phyloP scores from a whole-genome alignment of 768 basidiomycete genomes.

The Tremella fuciformis region DNA sequence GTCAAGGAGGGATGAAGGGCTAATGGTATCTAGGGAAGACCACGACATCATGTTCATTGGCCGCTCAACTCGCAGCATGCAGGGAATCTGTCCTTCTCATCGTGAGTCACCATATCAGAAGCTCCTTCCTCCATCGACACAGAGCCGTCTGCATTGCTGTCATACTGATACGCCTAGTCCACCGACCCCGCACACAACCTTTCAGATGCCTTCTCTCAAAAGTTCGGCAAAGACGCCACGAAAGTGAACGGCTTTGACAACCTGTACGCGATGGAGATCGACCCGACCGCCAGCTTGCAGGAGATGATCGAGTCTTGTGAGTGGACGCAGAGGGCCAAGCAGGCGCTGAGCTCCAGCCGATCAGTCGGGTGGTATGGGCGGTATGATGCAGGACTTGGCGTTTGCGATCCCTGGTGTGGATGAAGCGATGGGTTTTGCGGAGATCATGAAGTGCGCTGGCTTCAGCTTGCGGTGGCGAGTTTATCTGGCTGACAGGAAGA shows the following conservation, averaged over 20 bases:
- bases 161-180: slow-evolving; percentile 60
- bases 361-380: slow-evolving; percentile 74
- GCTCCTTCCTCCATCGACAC: background rate
- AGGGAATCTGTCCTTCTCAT: slow-evolving; percentile 96
- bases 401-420: slow-evolving; percentile 99
- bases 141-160: background rate
- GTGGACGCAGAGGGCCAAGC: slow-evolving; percentile 37
- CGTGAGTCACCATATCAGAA: slow-evolving; percentile 58
- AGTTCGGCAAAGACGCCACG: slow-evolving; percentile 98
- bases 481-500: slow-evolving; percentile 54
- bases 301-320: slow-evolving; percentile 98
- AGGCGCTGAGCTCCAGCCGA: slow-evolving; percentile 36
- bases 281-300: slow-evolving; percentile 94
- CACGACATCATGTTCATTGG: slow-evolving; percentile 93
- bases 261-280: slow-evolving; percentile 98
- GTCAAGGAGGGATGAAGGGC: too few relatives aligned
- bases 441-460: slow-evolving; percentile 90
- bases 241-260: slow-evolving; percentile 97
- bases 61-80: slow-evolving; percentile 86
- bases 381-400: slow-evolving; percentile 99
- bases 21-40: slow-evolving; percentile 71
- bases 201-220: slow-evolving; percentile 94
- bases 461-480: background rate
- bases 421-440: slow-evolving; percentile 99
- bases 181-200: slow-evolving; percentile 99